phyloP scores from a whole-genome alignment of 164 flowering plant genomes.

The Annona cherimola region DNA sequence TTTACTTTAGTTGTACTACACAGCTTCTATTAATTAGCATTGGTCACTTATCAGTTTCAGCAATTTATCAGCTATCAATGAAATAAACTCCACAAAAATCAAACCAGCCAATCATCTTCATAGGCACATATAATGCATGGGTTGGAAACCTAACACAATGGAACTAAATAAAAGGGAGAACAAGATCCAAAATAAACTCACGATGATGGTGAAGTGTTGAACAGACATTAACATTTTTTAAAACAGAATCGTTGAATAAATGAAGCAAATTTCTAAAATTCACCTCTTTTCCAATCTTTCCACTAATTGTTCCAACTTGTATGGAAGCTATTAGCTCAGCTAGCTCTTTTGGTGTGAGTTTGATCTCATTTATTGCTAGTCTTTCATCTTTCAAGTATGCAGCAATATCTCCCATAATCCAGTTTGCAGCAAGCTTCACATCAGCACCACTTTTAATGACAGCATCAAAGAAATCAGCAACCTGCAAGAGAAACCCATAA shows the following conservation, averaged over 20 bases:
- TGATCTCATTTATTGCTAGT: constrained; percentile 59
- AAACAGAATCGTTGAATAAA: no score
- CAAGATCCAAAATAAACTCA: no score
- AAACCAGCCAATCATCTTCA: not conserved
- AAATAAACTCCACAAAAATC: no score
- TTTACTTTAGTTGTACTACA: no score
- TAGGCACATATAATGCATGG: not conserved
- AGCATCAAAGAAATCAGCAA: constrained; percentile 75
- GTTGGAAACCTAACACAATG: not conserved
- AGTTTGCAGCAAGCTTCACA: constrained; percentile 81
- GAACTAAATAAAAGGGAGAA: not conserved
- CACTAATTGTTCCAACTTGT: constrained; percentile 75
- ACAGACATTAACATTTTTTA: not conserved
- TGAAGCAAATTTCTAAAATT: not conserved
- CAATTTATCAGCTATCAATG: no score
- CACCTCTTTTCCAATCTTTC: constrained; percentile 92
- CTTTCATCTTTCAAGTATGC: constrained; percentile 81
- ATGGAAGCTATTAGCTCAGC: constrained; percentile 81
- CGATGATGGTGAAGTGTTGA: not conserved
- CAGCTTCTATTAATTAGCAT: no score
- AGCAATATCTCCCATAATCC: constrained; percentile 97
- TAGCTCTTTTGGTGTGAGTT: constrained; percentile 68
- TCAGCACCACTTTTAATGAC: constrained; percentile 77
- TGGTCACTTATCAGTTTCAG: no score
- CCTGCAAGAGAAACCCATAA: constrained; percentile 32